Percentiles rank a stretch among this genome's conserved stretches.
These are phyloP conservation scores for Apiotrichum gamsii DNA, from an alignment of 1,284 basidiomycete genomes.

Conservation along the genomic window DNA sequence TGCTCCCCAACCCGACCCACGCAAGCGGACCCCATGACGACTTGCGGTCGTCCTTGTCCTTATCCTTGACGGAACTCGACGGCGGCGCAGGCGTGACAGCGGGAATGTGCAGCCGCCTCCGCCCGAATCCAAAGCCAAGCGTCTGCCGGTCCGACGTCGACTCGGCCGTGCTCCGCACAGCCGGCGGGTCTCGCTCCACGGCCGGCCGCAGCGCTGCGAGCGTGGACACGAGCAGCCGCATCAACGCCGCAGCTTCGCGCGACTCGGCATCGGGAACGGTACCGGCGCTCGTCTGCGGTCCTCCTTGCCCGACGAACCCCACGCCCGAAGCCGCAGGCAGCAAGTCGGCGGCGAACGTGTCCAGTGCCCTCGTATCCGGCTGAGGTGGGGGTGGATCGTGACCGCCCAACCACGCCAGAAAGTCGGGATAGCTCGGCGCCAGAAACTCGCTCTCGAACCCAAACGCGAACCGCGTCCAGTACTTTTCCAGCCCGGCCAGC, in stretches of 20 bases:
- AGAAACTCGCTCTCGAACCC: slow-evolving; percentile 28
- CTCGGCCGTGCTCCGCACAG: background rate
- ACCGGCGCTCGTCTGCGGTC: background rate
- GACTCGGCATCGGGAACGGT: background rate
- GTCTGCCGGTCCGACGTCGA: slow-evolving; percentile 7
- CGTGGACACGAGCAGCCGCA: slow-evolving; percentile 20
- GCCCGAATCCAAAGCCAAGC: slow-evolving; percentile 23
- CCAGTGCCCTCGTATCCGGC: background rate
- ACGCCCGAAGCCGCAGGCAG: background rate
- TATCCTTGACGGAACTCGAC: background rate
- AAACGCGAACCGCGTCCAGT: slow-evolving; percentile 40
- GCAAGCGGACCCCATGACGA: slow-evolving; percentile 4
- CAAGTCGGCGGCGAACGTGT: background rate
- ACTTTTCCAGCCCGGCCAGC: slow-evolving; percentile 26
- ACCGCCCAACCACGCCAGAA: slow-evolving; percentile 25
- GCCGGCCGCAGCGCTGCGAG: slow-evolving; percentile 12
- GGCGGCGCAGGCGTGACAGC: background rate
- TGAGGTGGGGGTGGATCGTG: slow-evolving; percentile 5
- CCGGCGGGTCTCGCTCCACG: background rate
- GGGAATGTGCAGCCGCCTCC: background rate
- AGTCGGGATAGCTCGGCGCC: slow-evolving; percentile 8
- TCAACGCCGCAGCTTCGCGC: slow-evolving; percentile 10
- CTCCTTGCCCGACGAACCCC: background rate
- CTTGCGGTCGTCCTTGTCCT: background rate
- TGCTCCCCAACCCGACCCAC: slow-evolving; percentile 9